These are phyloP conservation scores for Sinapis alba DNA, from an alignment of 441 rosid species.

Conservation along the genomic window DNA sequence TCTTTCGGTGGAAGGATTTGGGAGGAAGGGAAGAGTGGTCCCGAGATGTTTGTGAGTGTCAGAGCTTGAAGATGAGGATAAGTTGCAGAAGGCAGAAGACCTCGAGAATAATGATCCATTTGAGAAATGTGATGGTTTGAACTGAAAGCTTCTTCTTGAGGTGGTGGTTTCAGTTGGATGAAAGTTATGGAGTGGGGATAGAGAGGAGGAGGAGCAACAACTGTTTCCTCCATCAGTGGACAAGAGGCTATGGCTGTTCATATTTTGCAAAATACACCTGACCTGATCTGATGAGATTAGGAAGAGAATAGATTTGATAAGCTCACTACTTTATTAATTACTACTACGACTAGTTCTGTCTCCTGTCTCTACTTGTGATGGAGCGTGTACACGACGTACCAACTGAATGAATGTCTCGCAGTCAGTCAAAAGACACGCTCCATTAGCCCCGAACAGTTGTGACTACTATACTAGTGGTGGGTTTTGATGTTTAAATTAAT, in stretches of 20 bases:
- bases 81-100: conserved; percentile 75
- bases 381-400: conserved; percentile 8
- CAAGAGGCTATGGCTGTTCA: not conserved
- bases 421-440: not conserved
- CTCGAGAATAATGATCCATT: conserved; percentile 48
- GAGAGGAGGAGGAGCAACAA: not conserved
- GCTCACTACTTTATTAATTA: not conserved
- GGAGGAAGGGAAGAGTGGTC: conserved; percentile 76
- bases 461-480: not conserved
- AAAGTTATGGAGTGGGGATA: not conserved
- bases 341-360: not conserved
- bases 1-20: conserved; percentile 54
- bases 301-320: not conserved
- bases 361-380: conserved; percentile 6
- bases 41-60: conserved; percentile 59
- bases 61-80: conserved; percentile 74
- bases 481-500: not conserved
- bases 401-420: not conserved
- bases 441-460: not conserved
- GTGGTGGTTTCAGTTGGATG: conserved; percentile 3
- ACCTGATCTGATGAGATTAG: not conserved
- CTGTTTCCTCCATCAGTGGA: conserved; percentile 5
- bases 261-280: not conserved
- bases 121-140: not conserved
- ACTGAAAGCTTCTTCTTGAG: not conserved